Percentiles rank a stretch among this genome's conserved stretches.
These are phyloP conservation scores for Dictyostelium firmibasis DNA, from an alignment of 78 protist genomes.

Conservation along the genomic window DNA sequence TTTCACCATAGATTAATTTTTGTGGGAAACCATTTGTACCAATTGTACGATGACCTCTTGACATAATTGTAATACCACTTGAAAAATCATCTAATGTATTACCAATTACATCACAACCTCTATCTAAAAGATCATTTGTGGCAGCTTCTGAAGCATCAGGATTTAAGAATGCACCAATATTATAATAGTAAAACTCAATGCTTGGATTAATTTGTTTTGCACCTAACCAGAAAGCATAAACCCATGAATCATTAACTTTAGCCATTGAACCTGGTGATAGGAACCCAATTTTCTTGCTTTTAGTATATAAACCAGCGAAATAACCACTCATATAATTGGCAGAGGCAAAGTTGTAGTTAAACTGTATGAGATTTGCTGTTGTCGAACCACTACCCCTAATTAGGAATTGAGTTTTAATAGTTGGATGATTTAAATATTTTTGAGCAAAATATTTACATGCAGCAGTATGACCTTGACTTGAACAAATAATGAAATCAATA, in stretches of 20 bases:
- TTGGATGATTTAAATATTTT: neutral
- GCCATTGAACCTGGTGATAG: neutral
- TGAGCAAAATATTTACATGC: neutral
- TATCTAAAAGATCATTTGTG: neutral
- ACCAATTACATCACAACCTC: constrained; percentile 38
- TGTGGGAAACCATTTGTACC: constrained; percentile 63
- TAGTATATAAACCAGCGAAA: constrained; percentile 1
- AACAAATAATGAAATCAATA: neutral
- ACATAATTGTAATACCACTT: neutral
- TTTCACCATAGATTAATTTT: constrained; percentile 19
- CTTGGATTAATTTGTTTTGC: neutral
- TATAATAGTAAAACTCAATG: neutral
- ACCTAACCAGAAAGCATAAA: neutral
- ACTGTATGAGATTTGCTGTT: neutral
- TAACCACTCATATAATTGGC: constrained; percentile 9
- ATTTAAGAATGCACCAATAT: constrained; percentile 1
- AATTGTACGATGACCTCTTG: neutral
- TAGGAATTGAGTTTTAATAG: neutral
- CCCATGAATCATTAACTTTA: neutral
- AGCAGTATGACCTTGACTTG: neutral
- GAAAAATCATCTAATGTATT: constrained; percentile 39
- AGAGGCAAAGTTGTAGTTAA: neutral
- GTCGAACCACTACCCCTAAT: constrained; percentile 5
- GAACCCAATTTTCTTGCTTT: neutral
- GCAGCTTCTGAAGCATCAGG: constrained; percentile 7